Evolutionary conservation across 768 basidiomycete genomes (phyloP), one percentile per base, ranked within the genome.

Genomic region (Coprinopsis sp.): DNA sequence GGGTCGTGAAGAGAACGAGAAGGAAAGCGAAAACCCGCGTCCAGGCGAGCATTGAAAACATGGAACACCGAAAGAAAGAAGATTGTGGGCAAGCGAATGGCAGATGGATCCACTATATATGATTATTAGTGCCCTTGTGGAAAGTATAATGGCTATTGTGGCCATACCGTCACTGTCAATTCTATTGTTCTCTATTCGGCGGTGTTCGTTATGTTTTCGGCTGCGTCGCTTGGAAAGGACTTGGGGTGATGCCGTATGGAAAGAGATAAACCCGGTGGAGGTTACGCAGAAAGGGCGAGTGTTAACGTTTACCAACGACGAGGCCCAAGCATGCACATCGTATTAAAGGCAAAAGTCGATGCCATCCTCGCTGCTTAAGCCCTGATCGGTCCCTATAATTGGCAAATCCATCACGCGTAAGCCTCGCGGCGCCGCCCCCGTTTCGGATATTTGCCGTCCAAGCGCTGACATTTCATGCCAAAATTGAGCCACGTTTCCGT

Each of bases 41-140:
- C 84, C 84, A 60, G 86, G 84, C 85, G 84, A 86, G 79, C 58
- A 64, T 63, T 64, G 71, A 75, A 63, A 77, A 66, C 82, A 86
- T 84, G 70, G 65, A 68, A 64, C 47, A 40, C 33, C 33, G 33
- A 49, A 51, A 51, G 49, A 50, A 47, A 51, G 51, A 54, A 29
- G 11, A 28, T 2, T 49, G 39, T 28, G 28, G 43, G 47, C 31
- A n/a, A 22, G 4, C 27, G 7, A 22, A 28, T 11, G 12, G 22
- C 8, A n/a, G 40, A 4, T 7, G 29, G 11, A 22, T 37, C 44
- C 40, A 29, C 31, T 46, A 23, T 29, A 22, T n/a, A 42, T 13
- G 38, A 25, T 6, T 7, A 8, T 42, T 8, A 34, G 33, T n/a
- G 3, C 18, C 37, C 5, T 33, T 19, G 6, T 22, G 37, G 8